These are phyloP conservation scores for Phyllosticta paracitricarpa DNA, from an alignment of 2,329 filamentous ascomycete genomes.

Conservation along the genomic window DNA sequence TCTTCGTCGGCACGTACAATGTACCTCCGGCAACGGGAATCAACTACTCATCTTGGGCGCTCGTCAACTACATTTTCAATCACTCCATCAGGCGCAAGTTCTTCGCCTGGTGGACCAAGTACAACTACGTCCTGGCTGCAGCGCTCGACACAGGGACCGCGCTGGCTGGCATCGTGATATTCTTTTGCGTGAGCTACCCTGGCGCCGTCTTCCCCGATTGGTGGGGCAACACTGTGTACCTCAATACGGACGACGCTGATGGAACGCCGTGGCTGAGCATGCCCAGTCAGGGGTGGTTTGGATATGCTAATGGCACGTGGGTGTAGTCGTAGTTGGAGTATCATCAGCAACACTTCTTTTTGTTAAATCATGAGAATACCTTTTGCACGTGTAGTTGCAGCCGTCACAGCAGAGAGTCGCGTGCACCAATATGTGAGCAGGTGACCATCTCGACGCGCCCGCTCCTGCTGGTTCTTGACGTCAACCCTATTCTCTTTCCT, in stretches of 20 bases:
- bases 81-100: constrained; percentile 41
- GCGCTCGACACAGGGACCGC: constrained; percentile 28
- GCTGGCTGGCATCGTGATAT: constrained; percentile 23
- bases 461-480: too few species aligned
- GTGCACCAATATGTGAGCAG: too few species aligned
- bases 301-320: constrained; percentile 10
- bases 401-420: too few species aligned
- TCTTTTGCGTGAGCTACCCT: constrained; percentile 13
- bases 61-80: constrained; percentile 60
- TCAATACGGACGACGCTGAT: constrained; percentile 25
- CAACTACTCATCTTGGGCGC: constrained; percentile 62
- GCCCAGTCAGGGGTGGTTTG: constrained; percentile 20
- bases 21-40: constrained; percentile 58
- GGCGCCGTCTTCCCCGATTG: constrained; percentile 17
- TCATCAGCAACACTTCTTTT: too few species aligned
- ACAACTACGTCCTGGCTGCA: constrained; percentile 51
- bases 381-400: too few species aligned
- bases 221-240: constrained; percentile 28
- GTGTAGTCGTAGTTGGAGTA: not conserved
- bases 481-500: too few species aligned
- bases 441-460: too few species aligned
- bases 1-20: constrained; percentile 17
- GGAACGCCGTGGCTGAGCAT: constrained; percentile 25
- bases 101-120: constrained; percentile 60
- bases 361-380: too few species aligned